Conservation (phyloP, 2,329 filamentous ascomycete species). For the Aspergillus jensenii region DNA sequence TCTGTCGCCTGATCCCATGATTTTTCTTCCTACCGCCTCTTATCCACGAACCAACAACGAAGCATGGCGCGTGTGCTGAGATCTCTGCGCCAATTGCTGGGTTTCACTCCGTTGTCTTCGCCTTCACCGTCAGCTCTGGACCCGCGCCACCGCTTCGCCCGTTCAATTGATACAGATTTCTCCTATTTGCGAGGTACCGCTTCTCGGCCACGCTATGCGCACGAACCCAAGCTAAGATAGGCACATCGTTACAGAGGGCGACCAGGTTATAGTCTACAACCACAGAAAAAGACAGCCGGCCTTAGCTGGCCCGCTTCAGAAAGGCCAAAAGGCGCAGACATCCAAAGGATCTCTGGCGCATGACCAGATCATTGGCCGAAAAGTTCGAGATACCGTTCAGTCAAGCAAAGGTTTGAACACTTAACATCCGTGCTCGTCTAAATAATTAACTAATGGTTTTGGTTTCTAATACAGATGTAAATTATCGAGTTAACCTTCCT, state of each 20-base stretch:
- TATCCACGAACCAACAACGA: background rate
- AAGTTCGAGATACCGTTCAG: slow-evolving; percentile 58
- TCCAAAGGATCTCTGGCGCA: slow-evolving; percentile 42
- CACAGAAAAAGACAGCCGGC: slow-evolving; percentile 32
- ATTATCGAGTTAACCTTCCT: slow-evolving; percentile 62
- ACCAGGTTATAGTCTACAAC: slow-evolving; percentile 40
- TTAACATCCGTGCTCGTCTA: background rate
- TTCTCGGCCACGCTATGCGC: background rate
- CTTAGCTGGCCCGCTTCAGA: slow-evolving; percentile 44
- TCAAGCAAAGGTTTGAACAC: slow-evolving; percentile 50
- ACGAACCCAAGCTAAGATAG: slow-evolving; percentile 1
- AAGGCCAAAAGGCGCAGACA: slow-evolving; percentile 35
- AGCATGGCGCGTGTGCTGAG: slow-evolving; percentile 38
- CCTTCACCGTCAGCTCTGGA: slow-evolving; percentile 11
- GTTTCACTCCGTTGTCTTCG: slow-evolving; percentile 16
- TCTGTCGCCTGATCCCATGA: background rate
- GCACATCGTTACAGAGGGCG: slow-evolving; percentile 37
- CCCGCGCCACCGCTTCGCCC: slow-evolving; percentile 15
- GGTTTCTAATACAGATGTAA: slow-evolving; percentile 33
- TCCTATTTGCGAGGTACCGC: slow-evolving; percentile 37
- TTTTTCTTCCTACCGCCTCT: slow-evolving; percentile 6
- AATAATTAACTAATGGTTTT: background rate
- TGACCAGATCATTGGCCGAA: slow-evolving; percentile 64
- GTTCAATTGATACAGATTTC: slow-evolving; percentile 40
- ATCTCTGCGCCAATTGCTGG: slow-evolving; percentile 31